Conservation (phyloP, 2,329 filamentous ascomycete genomes). For the Alternaria consortialis region DNA sequence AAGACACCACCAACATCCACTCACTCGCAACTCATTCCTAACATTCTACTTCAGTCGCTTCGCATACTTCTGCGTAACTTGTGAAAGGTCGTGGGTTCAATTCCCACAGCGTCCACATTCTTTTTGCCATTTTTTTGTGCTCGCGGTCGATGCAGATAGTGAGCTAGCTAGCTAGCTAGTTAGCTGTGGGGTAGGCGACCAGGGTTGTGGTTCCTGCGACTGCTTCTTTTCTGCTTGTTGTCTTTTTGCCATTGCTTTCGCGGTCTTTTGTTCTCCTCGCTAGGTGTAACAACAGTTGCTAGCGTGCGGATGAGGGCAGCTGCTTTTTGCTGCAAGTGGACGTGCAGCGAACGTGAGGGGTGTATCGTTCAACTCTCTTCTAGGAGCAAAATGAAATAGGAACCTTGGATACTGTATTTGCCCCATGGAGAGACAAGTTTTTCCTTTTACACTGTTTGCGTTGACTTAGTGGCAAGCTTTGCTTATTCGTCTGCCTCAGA, state of each 20-base stretch:
- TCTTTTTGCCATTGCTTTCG: not conserved
- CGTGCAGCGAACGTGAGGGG: not conserved
- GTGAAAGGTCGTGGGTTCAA: conserved; percentile 39
- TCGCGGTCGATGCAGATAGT: no score
- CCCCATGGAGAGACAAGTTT: not conserved
- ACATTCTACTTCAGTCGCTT: conserved; percentile 20
- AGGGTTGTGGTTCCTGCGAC: not conserved
- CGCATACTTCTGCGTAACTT: conserved; percentile 25
- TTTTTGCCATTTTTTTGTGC: not conserved
- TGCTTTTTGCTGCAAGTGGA: not conserved
- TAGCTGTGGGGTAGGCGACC: not conserved
- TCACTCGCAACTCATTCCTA: not conserved
- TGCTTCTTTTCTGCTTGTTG: not conserved
- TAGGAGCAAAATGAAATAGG: not conserved
- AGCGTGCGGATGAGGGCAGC: not conserved
- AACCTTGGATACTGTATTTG: not conserved
- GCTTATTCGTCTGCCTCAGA: not conserved
- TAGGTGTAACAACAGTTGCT: not conserved
- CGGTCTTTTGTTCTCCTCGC: not conserved
- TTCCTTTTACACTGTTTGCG: not conserved
- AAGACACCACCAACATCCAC: not conserved
- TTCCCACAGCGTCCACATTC: conserved; percentile 35
- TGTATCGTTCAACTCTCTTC: not conserved
- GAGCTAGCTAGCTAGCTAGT: no score
- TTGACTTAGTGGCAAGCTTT: not conserved